Percentiles rank a stretch among this genome's conserved stretches.
phyloP scores from a whole-genome alignment of 2,329 filamentous ascomycete genomes.

The Exophiala alcalophila region DNA sequence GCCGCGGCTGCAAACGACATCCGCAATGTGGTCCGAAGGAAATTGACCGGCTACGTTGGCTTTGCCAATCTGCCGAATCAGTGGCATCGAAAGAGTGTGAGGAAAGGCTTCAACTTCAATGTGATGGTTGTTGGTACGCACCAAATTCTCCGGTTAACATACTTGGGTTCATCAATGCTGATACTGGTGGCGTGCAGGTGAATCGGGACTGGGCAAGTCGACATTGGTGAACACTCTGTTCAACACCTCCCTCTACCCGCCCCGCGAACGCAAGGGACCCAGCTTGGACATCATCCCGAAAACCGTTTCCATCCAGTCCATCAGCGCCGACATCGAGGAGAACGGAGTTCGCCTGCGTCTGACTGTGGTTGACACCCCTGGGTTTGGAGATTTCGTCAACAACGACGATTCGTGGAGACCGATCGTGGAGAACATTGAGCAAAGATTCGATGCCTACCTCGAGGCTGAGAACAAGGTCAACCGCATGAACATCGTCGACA shows the following conservation, averaged over 20 bases:
- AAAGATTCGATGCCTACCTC: slow-evolving; percentile 95
- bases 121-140: slow-evolving; percentile 99
- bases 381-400: slow-evolving; percentile 99
- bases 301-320: slow-evolving; percentile 91
- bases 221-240: slow-evolving; percentile 99
- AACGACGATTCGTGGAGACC: slow-evolving; percentile 99
- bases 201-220: slow-evolving; percentile 98
- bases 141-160: background rate
- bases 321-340: slow-evolving; percentile 96
- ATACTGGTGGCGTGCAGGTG: slow-evolving; percentile 58
- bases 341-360: slow-evolving; percentile 93
- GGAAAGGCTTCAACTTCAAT: slow-evolving; percentile 99
- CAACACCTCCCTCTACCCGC: slow-evolving; percentile 98
- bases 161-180: no score
- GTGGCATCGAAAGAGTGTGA: slow-evolving; percentile 99
- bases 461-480: slow-evolving; percentile 99
- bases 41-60: slow-evolving; percentile 96
- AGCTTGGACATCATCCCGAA: slow-evolving; percentile 98
- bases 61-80: slow-evolving; percentile 99
- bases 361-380: slow-evolving; percentile 95
- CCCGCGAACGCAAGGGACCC: slow-evolving; percentile 96
- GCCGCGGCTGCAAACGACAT: slow-evolving; percentile 62
- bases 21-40: slow-evolving; percentile 95
- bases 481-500: slow-evolving; percentile 99
- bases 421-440: slow-evolving; percentile 99